Percentiles rank a stretch among this genome's conserved stretches.
phyloP scores from a whole-genome alignment of 257 asterid genomes.

The Eucommia ulmoides region DNA sequence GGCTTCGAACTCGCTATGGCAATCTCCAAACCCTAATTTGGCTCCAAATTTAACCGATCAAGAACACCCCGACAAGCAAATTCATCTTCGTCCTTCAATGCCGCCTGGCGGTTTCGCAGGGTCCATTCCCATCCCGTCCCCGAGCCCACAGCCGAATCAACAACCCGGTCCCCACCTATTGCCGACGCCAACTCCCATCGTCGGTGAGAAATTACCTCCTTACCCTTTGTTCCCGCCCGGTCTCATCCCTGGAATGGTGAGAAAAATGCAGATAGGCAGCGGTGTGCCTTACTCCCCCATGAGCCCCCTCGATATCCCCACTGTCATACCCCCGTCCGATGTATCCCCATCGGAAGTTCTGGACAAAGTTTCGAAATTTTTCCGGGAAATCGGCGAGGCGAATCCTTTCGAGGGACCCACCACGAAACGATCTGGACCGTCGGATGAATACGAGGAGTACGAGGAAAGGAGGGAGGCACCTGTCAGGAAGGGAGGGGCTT shows the following conservation, averaged over 20 bases:
- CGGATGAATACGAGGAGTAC: conserved; percentile 50
- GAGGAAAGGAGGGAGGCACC: conserved; percentile 59
- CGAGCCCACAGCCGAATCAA: conserved; percentile 41
- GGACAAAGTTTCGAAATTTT: conserved; percentile 83
- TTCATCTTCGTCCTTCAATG: conserved; percentile 41
- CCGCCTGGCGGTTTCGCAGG: conserved; percentile 41
- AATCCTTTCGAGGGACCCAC: conserved; percentile 91
- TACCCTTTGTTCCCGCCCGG: conserved; percentile 95
- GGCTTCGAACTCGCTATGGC: conserved; percentile 41
- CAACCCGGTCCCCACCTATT: conserved; percentile 27
- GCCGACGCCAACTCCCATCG: conserved; percentile 17
- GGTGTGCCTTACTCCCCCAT: conserved; percentile 97
- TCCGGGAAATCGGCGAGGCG: conserved; percentile 81
- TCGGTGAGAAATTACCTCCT: conserved; percentile 66
- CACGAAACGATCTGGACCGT: conserved; percentile 42
- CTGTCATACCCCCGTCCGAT: conserved; percentile 76
- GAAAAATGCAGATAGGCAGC: conserved; percentile 98
- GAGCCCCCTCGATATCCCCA: conserved; percentile 96
- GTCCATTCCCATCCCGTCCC: conserved; percentile 32
- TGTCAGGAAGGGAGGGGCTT: conserved; percentile 80
- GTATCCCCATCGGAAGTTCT: conserved; percentile 67
- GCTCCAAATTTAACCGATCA: conserved; percentile 33
- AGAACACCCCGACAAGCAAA: conserved; percentile 32
- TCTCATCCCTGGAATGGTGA: conserved; percentile 94
- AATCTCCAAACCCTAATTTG: conserved; percentile 33